Evolutionary conservation across 1,284 basidiomycete genomes (phyloP).

Genomic region (Trichosporon ovoides): DNA sequence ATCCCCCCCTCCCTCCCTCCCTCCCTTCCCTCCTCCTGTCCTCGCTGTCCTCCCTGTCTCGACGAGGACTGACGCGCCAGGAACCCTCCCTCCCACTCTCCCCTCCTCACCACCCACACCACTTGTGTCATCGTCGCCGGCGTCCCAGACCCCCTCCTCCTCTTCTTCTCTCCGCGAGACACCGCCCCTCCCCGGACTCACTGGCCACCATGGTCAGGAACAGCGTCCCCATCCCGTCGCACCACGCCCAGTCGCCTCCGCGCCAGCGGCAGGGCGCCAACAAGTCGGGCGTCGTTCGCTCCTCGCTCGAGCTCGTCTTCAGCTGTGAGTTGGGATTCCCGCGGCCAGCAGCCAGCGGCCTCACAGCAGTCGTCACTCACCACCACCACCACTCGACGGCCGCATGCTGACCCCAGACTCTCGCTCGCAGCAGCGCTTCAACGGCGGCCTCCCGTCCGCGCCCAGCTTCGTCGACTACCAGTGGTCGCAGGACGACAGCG

Average conservation of each 20-base stretch:
- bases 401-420: constrained; percentile 34
- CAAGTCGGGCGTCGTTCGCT: constrained; percentile 31
- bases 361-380: too few species aligned
- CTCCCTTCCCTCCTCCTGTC: too few species aligned
- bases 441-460: constrained; percentile 35
- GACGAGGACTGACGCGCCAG: too few species aligned
- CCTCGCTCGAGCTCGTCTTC: constrained; percentile 47
- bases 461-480: constrained; percentile 44
- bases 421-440: constrained; percentile 45
- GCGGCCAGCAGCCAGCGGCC: too few species aligned
- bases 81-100: too few species aligned
- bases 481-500: constrained; percentile 12
- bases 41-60: too few species aligned
- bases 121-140: too few species aligned
- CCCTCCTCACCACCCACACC: too few species aligned
- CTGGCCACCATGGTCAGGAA: constrained; percentile 7
- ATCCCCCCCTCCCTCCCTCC: background rate
- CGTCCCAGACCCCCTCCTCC: background rate
- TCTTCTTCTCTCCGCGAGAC: too few species aligned
- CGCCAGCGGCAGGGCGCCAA: background rate
- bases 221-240: constrained; percentile 17
- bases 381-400: background rate
- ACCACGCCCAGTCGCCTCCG: background rate
- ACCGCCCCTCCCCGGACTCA: background rate
- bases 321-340: constrained; percentile 35